These are phyloP conservation scores for Rhamnella rubrinervis DNA, from an alignment of 331 rosid species.

Conservation along the genomic window DNA sequence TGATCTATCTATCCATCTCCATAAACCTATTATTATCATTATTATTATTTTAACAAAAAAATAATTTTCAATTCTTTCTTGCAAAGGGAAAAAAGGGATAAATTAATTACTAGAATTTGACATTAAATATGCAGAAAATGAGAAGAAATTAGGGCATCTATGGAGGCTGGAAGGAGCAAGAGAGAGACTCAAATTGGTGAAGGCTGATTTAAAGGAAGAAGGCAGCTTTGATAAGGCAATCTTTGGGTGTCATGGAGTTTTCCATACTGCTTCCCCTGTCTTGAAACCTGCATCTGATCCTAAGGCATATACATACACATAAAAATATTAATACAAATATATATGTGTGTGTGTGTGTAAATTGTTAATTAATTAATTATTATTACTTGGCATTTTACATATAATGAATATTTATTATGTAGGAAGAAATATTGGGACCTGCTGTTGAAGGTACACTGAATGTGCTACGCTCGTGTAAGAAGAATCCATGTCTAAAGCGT, in stretches of 20 bases:
- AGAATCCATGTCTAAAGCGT: slow-evolving; percentile 53
- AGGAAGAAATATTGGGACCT: slow-evolving; percentile 69
- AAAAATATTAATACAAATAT: no score
- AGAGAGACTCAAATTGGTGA: slow-evolving; percentile 64
- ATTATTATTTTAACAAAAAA: not conserved
- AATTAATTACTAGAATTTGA: no score
- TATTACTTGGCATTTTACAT: not conserved
- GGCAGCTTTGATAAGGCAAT: slow-evolving; percentile 77
- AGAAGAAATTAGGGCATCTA: slow-evolving; percentile 59
- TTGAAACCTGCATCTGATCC: slow-evolving; percentile 58
- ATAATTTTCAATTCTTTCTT: no score
- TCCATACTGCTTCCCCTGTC: slow-evolving; percentile 93
- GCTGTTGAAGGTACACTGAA: slow-evolving; percentile 76
- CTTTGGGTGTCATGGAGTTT: slow-evolving; percentile 77
- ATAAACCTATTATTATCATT: no score
- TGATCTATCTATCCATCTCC: slow-evolving; percentile 5
- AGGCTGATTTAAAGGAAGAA: slow-evolving; percentile 71
- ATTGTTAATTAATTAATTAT: not conserved
- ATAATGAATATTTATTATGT: not conserved
- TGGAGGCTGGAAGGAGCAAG: slow-evolving; percentile 81
- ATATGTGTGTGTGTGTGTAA: not conserved
- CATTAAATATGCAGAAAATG: slow-evolving; percentile 35
- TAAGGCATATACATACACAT: slow-evolving; percentile 39
- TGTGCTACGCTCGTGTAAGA: slow-evolving; percentile 67
- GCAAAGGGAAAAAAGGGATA: no score